Percentiles rank a stretch among this genome's conserved stretches.
Evolutionary conservation across 2,329 filamentous ascomycete genomes (phyloP).

Genomic region (Penicillium corylophilum): DNA sequence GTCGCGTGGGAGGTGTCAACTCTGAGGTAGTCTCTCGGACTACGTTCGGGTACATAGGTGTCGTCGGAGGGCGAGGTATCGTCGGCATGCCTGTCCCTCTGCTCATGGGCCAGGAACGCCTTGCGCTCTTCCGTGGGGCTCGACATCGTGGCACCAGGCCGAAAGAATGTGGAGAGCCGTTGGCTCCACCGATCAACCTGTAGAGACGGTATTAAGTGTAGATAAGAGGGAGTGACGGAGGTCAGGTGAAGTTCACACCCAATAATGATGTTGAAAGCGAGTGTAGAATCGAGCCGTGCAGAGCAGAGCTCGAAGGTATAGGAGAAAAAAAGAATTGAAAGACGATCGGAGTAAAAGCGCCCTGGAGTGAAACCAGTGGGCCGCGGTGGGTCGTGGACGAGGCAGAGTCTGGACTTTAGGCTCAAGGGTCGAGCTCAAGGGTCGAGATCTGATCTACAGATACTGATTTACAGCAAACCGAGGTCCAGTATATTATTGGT

Average conservation of each 20-base stretch:
- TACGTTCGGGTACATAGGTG: constrained; percentile 29
- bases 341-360: neutral
- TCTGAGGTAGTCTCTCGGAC: constrained; percentile 18
- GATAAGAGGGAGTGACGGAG: neutral
- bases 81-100: constrained; percentile 28
- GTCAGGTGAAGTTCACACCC: neutral
- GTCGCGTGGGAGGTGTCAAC: constrained; percentile 28
- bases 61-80: constrained; percentile 31
- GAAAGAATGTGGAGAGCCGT: constrained; percentile 12
- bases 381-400: constrained; percentile 4
- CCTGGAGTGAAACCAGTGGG: constrained; percentile 15
- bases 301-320: neutral
- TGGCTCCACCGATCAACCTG: constrained; percentile 8
- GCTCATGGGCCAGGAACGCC: constrained; percentile 24
- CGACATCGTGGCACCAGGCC: constrained; percentile 38
- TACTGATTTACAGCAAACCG: neutral
- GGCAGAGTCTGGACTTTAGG: constrained; percentile 2
- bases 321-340: neutral
- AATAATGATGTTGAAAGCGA: neutral
- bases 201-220: neutral
- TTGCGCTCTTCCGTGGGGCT: constrained; percentile 33
- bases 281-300: neutral
- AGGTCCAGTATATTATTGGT: neutral
- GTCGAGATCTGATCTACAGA: neutral
- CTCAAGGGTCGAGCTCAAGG: neutral